phyloP scores from a whole-genome alignment of 140 eudicot species.

The Oenanthe javanica region DNA sequence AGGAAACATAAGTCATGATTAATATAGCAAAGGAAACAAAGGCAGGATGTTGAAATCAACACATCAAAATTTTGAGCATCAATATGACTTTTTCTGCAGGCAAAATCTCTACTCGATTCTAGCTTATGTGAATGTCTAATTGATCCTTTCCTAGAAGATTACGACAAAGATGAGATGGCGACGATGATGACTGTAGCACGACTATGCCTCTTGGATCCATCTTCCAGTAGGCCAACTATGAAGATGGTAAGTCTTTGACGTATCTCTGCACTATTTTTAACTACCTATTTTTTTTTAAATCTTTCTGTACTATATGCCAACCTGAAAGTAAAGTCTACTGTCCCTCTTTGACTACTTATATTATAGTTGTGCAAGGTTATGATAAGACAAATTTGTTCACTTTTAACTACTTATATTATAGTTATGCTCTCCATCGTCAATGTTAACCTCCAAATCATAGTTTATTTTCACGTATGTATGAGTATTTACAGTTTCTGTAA shows the following conservation, averaged over 20 bases:
- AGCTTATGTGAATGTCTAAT: conserved; percentile 10
- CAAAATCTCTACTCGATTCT: conserved; percentile 1
- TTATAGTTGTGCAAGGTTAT: background rate
- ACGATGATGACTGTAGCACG: conserved; percentile 5
- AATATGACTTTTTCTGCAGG: conserved; percentile 17
- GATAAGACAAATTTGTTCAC: background rate
- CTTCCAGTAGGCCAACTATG: conserved; percentile 7
- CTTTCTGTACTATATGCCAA: background rate
- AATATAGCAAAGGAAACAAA: background rate
- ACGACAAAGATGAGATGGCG: conserved; percentile 8
- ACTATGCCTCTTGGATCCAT: conserved; percentile 3
- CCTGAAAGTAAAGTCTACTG: background rate
- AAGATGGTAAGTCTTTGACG: conserved; percentile 17
- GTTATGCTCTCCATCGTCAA: background rate
- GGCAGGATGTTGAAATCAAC: background rate
- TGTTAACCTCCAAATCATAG: background rate
- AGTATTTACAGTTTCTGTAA: background rate
- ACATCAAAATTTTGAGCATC: conserved; percentile 2
- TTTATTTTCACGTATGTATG: background rate
- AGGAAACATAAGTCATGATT: background rate
- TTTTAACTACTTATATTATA: background rate
- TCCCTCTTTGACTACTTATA: background rate
- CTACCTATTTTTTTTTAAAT: background rate
- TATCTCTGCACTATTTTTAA: conserved; percentile 12
- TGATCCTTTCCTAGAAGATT: conserved; percentile 5